Conservation (phyloP, 2,329 filamentous ascomycete species). For the Neofusicoccum parvum region DNA sequence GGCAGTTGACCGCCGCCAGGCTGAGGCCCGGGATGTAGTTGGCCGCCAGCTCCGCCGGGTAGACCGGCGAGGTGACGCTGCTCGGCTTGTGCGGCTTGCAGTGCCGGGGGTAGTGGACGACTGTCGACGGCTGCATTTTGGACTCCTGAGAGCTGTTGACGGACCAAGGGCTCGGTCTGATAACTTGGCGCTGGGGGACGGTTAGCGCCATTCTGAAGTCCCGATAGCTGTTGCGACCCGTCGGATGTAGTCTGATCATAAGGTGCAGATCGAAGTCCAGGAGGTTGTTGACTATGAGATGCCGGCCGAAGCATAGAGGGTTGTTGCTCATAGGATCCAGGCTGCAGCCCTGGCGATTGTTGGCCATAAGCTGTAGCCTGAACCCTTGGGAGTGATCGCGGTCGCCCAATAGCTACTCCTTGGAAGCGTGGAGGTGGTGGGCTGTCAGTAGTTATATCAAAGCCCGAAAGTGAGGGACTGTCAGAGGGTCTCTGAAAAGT, state of each 20-base stretch:
- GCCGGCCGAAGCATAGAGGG: not conserved
- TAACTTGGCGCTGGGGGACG: too few species aligned
- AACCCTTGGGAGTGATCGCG: not conserved
- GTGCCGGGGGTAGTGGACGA: too few species aligned
- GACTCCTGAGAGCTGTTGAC: too few species aligned
- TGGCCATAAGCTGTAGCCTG: not conserved
- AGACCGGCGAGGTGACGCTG: too few species aligned
- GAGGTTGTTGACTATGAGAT: not conserved
- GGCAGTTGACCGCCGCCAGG: not conserved
- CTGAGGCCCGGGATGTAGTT: not conserved
- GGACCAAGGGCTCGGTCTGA: too few species aligned
- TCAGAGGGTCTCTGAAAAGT: too few species aligned
- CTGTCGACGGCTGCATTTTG: too few species aligned
- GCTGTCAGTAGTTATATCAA: not conserved
- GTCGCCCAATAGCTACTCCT: not conserved
- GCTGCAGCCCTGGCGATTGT: not conserved
- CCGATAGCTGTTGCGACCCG: not conserved
- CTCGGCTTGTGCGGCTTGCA: too few species aligned
- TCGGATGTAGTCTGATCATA: too few species aligned
- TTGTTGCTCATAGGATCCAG: not conserved
- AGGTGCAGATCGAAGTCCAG: not conserved
- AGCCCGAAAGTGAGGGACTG: not conserved
- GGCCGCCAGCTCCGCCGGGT: not conserved
- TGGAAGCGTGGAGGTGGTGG: not conserved
- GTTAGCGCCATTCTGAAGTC: not conserved